Evolutionary conservation across 164 flowering plant species (phyloP).

Genomic region (Platanus orientalis): DNA sequence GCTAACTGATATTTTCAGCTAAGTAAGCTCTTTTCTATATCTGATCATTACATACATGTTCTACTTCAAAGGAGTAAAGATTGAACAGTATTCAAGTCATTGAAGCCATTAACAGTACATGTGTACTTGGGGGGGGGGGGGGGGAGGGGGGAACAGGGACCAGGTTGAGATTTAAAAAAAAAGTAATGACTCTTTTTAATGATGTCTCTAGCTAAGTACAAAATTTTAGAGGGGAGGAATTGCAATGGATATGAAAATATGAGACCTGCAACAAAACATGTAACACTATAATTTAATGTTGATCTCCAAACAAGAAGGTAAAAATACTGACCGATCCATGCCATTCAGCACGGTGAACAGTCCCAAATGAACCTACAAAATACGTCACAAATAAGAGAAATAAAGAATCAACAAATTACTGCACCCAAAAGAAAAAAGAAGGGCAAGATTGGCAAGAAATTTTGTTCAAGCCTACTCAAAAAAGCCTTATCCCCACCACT

Average conservation of each 20-base stretch:
- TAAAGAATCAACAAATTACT: background rate
- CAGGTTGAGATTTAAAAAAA: no score
- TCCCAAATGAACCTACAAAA: constrained; percentile 87
- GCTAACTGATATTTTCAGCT: no score
- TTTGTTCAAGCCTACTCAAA: background rate
- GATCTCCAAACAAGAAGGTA: background rate
- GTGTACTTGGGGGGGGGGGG: background rate
- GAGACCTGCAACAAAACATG: background rate
- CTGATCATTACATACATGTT: no score
- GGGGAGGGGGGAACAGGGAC: background rate
- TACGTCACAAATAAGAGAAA: background rate
- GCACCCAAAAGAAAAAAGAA: background rate
- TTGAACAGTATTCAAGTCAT: no score
- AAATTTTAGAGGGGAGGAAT: no score
- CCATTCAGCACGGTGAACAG: constrained; percentile 99
- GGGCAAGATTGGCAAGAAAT: background rate
- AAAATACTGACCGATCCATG: constrained; percentile 88
- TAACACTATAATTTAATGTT: background rate
- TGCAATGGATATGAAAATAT: background rate
- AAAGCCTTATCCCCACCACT: no score
- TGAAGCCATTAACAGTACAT: no score
- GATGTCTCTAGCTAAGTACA: no score
- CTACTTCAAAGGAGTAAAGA: no score
- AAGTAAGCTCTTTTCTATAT: no score
- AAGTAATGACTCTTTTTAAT: no score